phyloP scores from a whole-genome alignment of 2,329 filamentous ascomycete genomes.

The Amauroascus verrucosus region DNA sequence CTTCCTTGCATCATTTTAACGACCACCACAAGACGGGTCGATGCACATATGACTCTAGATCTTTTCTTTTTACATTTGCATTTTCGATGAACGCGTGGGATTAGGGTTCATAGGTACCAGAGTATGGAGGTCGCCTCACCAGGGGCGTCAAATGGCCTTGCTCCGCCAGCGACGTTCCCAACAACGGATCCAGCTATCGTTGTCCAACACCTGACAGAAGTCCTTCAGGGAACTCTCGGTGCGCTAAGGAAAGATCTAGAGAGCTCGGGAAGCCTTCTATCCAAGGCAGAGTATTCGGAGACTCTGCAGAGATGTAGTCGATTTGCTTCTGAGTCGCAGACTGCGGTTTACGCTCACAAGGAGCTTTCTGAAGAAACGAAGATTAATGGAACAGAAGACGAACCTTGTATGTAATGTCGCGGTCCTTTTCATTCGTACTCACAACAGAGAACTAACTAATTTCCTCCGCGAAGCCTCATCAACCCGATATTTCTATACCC shows the following conservation, averaged over 20 bases:
- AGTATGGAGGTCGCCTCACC: slow-evolving; percentile 20
- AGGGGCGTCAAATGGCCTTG: slow-evolving; percentile 19
- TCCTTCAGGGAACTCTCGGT: slow-evolving; percentile 64
- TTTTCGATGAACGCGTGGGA: slow-evolving; percentile 26
- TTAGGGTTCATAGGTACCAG: slow-evolving; percentile 19
- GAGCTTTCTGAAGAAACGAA: slow-evolving; percentile 44
- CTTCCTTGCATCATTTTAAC: slow-evolving; percentile 4
- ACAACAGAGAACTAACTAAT: background rate
- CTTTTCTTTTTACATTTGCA: slow-evolving; percentile 13
- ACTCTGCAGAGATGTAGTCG: slow-evolving; percentile 78
- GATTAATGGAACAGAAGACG: slow-evolving; percentile 31
- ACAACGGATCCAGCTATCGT: slow-evolving; percentile 56
- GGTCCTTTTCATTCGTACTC: background rate
- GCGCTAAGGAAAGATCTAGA: slow-evolving; percentile 70
- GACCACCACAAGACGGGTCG: slow-evolving; percentile 16
- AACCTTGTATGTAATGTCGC: slow-evolving; percentile 30
- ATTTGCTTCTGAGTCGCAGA: slow-evolving; percentile 80
- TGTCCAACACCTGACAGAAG: slow-evolving; percentile 59
- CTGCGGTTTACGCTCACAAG: slow-evolving; percentile 77
- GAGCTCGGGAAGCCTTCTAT: slow-evolving; percentile 70
- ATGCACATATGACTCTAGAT: slow-evolving; percentile 13
- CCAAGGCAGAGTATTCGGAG: slow-evolving; percentile 59
- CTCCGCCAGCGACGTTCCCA: slow-evolving; percentile 17
- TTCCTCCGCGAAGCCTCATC: slow-evolving; percentile 20
- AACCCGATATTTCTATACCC: slow-evolving; percentile 58